Percentiles rank a stretch among this genome's conserved stretches.
Conservation (phyloP, 2,329 filamentous ascomycete genomes). For the Diaporthe sp. region DNA sequence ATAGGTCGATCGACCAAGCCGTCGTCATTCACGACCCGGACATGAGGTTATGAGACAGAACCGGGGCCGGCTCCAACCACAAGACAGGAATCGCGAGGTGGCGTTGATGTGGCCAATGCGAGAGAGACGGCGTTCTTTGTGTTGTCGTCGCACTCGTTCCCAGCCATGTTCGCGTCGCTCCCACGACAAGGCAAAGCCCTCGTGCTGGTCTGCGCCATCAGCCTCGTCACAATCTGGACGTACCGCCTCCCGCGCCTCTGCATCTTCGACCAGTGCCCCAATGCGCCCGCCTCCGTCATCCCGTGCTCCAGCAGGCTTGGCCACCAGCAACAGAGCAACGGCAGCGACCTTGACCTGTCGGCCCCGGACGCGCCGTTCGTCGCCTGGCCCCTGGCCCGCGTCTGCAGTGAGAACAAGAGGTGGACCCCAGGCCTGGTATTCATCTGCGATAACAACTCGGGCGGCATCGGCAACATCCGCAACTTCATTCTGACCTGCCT, state of each 20-base stretch:
- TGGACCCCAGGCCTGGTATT: slow-evolving; percentile 56
- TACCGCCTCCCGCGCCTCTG: slow-evolving; percentile 41
- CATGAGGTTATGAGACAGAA: background rate
- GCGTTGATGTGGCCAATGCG: background rate
- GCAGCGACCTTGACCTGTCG: slow-evolving; percentile 48
- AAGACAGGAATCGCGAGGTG: background rate
- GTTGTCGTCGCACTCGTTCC: background rate
- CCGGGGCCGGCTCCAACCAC: background rate
- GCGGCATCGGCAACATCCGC: slow-evolving; percentile 61
- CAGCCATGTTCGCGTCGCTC: slow-evolving; percentile 30
- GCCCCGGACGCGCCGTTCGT: slow-evolving; percentile 54
- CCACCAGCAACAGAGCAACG: background rate
- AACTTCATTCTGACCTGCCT: slow-evolving; percentile 62
- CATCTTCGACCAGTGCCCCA: slow-evolving; percentile 36
- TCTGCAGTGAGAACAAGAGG: slow-evolving; percentile 53
- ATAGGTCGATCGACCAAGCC: background rate
- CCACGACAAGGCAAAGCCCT: slow-evolving; percentile 37
- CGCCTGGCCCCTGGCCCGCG: slow-evolving; percentile 55
- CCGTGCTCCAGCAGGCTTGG: background rate
- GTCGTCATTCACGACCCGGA: background rate
- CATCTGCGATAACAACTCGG: slow-evolving; percentile 62
- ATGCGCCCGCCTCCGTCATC: background rate
- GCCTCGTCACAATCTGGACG: slow-evolving; percentile 40
- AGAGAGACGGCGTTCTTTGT: background rate
- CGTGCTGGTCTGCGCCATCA: slow-evolving; percentile 38